phyloP scores from a whole-genome alignment of 2,329 filamentous ascomycete species.

The Fusarium beomiforme region DNA sequence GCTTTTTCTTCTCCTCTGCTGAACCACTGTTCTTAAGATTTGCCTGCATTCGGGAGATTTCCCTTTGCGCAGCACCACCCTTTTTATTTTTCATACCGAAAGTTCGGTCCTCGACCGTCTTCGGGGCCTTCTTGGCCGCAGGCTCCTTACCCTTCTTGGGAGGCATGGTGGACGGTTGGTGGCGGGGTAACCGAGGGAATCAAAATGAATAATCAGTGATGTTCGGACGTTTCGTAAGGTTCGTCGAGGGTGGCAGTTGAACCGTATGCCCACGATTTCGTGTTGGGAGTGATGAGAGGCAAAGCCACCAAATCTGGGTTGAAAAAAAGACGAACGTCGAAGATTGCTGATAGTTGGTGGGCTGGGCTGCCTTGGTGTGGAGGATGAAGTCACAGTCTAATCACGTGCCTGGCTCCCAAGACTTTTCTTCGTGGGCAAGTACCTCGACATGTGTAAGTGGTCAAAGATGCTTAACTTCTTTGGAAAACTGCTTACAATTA shows the following conservation, averaged over 20 bases:
- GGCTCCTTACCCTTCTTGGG: slow-evolving; percentile 72
- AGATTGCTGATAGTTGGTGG: slow-evolving; percentile 44
- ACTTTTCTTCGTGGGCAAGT: slow-evolving; percentile 27
- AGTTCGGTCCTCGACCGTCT: slow-evolving; percentile 89
- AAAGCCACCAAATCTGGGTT: slow-evolving; percentile 26
- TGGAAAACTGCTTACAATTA: neutral
- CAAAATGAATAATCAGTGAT: slow-evolving; percentile 17
- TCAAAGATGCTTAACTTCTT: neutral
- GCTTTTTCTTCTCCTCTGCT: slow-evolving; percentile 87
- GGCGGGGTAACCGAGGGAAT: slow-evolving; percentile 42
- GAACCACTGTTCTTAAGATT: slow-evolving; percentile 78
- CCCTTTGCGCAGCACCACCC: slow-evolving; percentile 87
- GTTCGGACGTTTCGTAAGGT: neutral
- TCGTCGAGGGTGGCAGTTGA: neutral
- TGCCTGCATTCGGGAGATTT: slow-evolving; percentile 84
- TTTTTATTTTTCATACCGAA: slow-evolving; percentile 99
- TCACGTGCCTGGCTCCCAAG: slow-evolving; percentile 40
- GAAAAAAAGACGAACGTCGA: slow-evolving; percentile 38
- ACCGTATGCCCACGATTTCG: slow-evolving; percentile 10
- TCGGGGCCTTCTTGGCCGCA: slow-evolving; percentile 67
- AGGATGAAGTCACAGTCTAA: slow-evolving; percentile 43
- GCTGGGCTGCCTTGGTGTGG: slow-evolving; percentile 40
- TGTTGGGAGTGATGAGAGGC: slow-evolving; percentile 19
- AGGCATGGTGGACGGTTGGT: slow-evolving; percentile 68
- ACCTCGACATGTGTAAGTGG: neutral